These are phyloP conservation scores for Elaeis guineensis DNA, from an alignment of 176 grass and related monocot species.

Conservation along the genomic window DNA sequence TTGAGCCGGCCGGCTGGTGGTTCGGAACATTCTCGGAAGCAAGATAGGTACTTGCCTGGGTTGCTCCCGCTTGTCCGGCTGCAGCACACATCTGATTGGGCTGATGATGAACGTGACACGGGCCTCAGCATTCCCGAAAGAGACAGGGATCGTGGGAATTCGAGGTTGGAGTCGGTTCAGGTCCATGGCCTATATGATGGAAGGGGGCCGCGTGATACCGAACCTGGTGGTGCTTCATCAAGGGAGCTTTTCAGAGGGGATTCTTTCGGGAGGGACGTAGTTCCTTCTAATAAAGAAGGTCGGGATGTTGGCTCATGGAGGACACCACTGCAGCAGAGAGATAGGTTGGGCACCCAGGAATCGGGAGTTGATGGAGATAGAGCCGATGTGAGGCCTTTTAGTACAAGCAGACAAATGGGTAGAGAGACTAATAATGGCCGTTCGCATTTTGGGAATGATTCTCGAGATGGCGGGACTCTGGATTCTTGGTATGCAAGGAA, in stretches of 20 bases:
- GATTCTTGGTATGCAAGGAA: constrained; percentile 39
- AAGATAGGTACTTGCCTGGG: constrained; percentile 31
- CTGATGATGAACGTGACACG: constrained; percentile 92
- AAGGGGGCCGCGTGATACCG: background rate
- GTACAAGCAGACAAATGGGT: constrained; percentile 45
- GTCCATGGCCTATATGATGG: constrained; percentile 28
- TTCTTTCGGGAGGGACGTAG: constrained; percentile 32
- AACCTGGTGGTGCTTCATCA: constrained; percentile 15
- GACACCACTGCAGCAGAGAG: constrained; percentile 33
- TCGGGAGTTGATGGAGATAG: constrained; percentile 23
- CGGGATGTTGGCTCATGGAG: constrained; percentile 44
- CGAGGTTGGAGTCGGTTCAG: constrained; percentile 34
- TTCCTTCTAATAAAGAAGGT: constrained; percentile 28
- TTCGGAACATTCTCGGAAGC: constrained; percentile 33
- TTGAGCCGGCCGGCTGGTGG: constrained; percentile 19
- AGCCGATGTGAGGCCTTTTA: constrained; percentile 41
- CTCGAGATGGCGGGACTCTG: constrained; percentile 31
- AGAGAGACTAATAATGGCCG: constrained; percentile 12
- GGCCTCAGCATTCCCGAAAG: constrained; percentile 68
- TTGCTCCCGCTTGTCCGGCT: constrained; percentile 48
- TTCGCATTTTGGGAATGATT: constrained; percentile 25
- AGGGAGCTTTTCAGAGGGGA: constrained; percentile 48
- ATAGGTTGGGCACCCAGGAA: constrained; percentile 6
- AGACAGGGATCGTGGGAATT: constrained; percentile 46
- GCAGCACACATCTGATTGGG: constrained; percentile 83